Evolutionary conservation across 306 rosid species (phyloP).

Genomic region (Pyrus betulifolia): DNA sequence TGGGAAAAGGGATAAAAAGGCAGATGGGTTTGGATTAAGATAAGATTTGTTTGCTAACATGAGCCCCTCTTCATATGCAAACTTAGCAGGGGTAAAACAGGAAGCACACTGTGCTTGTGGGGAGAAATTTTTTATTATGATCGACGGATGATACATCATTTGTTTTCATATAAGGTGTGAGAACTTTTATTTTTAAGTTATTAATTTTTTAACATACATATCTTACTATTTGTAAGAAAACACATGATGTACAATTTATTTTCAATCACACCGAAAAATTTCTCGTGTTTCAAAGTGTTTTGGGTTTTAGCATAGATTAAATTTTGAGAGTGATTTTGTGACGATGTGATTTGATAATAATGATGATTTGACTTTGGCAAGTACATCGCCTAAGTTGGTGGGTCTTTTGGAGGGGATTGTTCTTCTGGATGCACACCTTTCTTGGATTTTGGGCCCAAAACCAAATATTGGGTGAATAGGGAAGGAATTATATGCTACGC

Average conservation of each 20-base stretch:
- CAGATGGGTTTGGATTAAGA: not conserved
- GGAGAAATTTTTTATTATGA: too few relatives aligned
- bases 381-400: not conserved
- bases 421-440: not conserved
- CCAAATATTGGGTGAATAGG: not conserved
- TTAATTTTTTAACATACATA: too few relatives aligned
- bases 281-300: too few relatives aligned
- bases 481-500: too few relatives aligned
- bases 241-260: fast-evolving
- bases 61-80: too few relatives aligned
- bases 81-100: too few relatives aligned
- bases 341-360: not conserved
- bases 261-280: too few relatives aligned
- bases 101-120: too few relatives aligned
- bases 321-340: not conserved
- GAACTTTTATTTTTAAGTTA: too few relatives aligned
- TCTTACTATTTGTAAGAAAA: too few relatives aligned
- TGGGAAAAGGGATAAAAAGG: not conserved
- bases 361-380: not conserved
- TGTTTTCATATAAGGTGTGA: too few relatives aligned
- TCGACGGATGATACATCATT: fast-evolving
- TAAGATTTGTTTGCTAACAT: not conserved
- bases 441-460: not conserved
- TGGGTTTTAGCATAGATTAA: too few relatives aligned
- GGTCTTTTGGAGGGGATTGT: not conserved